These are phyloP conservation scores for Drechmeria coniospora DNA, from an alignment of 2,329 filamentous ascomycete species.

Conservation along the genomic window DNA sequence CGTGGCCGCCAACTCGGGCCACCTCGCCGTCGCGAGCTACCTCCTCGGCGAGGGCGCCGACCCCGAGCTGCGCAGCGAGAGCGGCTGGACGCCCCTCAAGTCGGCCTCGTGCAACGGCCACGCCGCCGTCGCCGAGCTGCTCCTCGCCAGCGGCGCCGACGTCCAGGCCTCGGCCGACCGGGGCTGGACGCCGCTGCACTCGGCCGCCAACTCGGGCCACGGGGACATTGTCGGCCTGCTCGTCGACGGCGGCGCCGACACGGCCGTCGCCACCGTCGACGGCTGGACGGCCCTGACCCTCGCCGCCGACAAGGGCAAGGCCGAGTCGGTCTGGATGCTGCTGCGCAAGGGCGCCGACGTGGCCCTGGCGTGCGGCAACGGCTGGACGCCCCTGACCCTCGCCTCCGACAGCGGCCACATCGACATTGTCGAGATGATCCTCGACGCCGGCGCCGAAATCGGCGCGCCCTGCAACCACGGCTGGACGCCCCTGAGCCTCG, in stretches of 20 bases:
- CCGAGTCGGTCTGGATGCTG: slow-evolving; percentile 1
- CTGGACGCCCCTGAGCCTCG: slow-evolving; percentile 2
- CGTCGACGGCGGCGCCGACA: slow-evolving; percentile 2
- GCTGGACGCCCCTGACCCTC: slow-evolving; percentile 2
- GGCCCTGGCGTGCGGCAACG: slow-evolving; percentile 1
- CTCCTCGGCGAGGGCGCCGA: slow-evolving; percentile 3
- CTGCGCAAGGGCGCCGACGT: slow-evolving; percentile 2
- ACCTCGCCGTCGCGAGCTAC: slow-evolving; percentile 2
- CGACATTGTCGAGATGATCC: slow-evolving; percentile 2
- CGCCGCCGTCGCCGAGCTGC: slow-evolving; percentile 1
- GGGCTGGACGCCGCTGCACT: slow-evolving; percentile 6
- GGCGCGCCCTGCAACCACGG: slow-evolving; percentile 2
- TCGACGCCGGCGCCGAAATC: slow-evolving; percentile 3
- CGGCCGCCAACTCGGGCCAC: slow-evolving; percentile 5
- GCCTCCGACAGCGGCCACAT: slow-evolving; percentile 2
- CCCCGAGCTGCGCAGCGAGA: slow-evolving; percentile 2
- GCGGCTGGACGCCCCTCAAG: slow-evolving; percentile 5
- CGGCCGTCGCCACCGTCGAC: slow-evolving; percentile 1
- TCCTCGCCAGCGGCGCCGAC: slow-evolving; percentile 5
- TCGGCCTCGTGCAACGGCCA: slow-evolving; percentile 4
- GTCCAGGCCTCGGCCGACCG: slow-evolving; percentile 3
- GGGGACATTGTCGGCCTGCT: slow-evolving; percentile 2
- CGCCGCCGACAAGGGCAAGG: slow-evolving; percentile 3
- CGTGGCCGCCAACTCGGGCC: slow-evolving; percentile 5
- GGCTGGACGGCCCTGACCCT: slow-evolving; percentile 5